phyloP scores from a whole-genome alignment of 164 flowering plant species.

The Amborella trichopoda region DNA sequence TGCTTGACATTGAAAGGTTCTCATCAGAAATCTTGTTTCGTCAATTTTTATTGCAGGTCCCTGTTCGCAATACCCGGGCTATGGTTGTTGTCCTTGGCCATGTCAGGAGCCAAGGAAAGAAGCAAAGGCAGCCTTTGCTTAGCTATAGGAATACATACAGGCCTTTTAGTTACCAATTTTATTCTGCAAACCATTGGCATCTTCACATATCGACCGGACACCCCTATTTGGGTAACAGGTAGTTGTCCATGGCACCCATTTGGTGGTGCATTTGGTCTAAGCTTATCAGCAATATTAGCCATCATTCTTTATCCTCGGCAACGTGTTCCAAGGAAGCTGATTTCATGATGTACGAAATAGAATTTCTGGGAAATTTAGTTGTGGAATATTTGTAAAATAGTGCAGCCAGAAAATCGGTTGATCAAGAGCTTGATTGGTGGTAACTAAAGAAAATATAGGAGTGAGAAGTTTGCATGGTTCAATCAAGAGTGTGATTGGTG shows the following conservation, averaged over 20 bases:
- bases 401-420: too few species aligned
- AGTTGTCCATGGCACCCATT: constrained; percentile 62
- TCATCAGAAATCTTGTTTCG: too few species aligned
- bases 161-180: constrained; percentile 50
- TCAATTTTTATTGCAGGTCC: constrained; percentile 72
- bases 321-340: constrained; percentile 11
- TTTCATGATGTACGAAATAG: too few species aligned
- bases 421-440: too few species aligned
- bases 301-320: constrained; percentile 43
- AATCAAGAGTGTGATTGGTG: too few species aligned
- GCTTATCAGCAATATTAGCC: constrained; percentile 39
- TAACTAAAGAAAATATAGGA: too few species aligned
- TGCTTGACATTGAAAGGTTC: too few species aligned
- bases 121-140: constrained; percentile 50
- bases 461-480: too few species aligned
- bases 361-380: too few species aligned
- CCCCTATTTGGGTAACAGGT: constrained; percentile 58
- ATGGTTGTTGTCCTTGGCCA: constrained; percentile 63
- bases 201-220: constrained; percentile 26
- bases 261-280: constrained; percentile 62
- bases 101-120: constrained; percentile 58
- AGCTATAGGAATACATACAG: constrained; percentile 77
- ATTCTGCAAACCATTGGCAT: constrained; percentile 52
- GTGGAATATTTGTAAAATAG: too few species aligned
- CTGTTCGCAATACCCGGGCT: constrained; percentile 58